phyloP scores from a whole-genome alignment of 1,284 basidiomycete genomes.

The Cerioporus squamosus region DNA sequence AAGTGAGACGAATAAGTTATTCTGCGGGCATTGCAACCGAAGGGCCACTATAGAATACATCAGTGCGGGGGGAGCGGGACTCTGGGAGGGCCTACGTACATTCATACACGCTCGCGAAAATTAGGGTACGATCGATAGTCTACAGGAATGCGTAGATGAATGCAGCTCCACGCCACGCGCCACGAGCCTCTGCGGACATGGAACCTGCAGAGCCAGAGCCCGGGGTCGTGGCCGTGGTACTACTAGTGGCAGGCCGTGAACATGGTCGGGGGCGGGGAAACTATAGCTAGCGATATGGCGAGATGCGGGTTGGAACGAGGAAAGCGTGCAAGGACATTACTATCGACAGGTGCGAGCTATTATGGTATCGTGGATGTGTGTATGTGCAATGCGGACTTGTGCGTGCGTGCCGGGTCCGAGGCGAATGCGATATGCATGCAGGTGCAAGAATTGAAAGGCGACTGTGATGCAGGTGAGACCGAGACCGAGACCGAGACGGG shows the following conservation, averaged over 20 bases:
- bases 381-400: slow-evolving; percentile 3
- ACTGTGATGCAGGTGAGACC: slow-evolving; percentile 9
- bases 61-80: background rate
- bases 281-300: background rate
- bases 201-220: slow-evolving; percentile 8
- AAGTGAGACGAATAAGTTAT: background rate
- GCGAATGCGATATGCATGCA: slow-evolving; percentile 5
- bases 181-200: slow-evolving; percentile 12
- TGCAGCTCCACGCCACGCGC: slow-evolving; percentile 10
- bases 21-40: background rate
- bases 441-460: slow-evolving; percentile 12
- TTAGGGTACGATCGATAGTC: slow-evolving; percentile 19
- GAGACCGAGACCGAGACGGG: too few species aligned
- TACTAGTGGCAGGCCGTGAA: background rate
- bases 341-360: slow-evolving; percentile 13
- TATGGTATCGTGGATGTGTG: slow-evolving; percentile 10
- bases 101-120: slow-evolving; percentile 14
- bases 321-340: slow-evolving; percentile 9
- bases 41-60: slow-evolving; percentile 1
- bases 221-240: background rate
- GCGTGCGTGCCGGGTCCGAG: background rate
- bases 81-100: background rate
- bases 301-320: background rate
- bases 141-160: slow-evolving; percentile 8
- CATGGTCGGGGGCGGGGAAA: background rate